Conservation (phyloP, 2,329 filamentous ascomycete species). For the Phyllosticta citriasiana region DNA sequence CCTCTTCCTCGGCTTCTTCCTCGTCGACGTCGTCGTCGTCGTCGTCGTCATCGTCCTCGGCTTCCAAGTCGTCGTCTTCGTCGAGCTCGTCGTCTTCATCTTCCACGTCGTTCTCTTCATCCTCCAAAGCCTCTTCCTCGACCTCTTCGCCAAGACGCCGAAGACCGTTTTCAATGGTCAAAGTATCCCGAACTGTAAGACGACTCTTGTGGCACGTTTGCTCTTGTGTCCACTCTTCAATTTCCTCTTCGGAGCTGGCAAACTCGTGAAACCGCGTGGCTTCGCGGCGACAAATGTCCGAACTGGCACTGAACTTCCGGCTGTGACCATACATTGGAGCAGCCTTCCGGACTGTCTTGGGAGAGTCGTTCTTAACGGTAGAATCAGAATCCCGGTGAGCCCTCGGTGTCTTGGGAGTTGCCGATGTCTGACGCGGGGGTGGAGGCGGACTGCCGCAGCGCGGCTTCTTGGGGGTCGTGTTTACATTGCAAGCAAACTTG, state of each 20-base stretch:
- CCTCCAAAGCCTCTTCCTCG: slow-evolving; percentile 73
- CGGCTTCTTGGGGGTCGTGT: slow-evolving; percentile 27
- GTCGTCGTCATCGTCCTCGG: slow-evolving; percentile 17
- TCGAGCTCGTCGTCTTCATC: slow-evolving; percentile 53
- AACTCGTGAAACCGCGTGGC: slow-evolving; percentile 77
- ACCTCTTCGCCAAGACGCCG: slow-evolving; percentile 78
- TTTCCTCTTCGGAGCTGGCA: slow-evolving; percentile 66
- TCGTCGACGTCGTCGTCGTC: slow-evolving; percentile 38
- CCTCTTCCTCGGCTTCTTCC: slow-evolving; percentile 40
- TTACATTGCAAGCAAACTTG: slow-evolving; percentile 62
- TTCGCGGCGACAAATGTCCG: slow-evolving; percentile 42
- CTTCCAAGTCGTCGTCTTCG: slow-evolving; percentile 26
- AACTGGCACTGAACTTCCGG: slow-evolving; percentile 26
- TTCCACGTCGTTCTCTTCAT: slow-evolving; percentile 58
- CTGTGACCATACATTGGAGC: slow-evolving; percentile 19
- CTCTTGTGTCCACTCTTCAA: slow-evolving; percentile 81
- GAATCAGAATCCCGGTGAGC: slow-evolving; percentile 40
- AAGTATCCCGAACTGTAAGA: slow-evolving; percentile 80
- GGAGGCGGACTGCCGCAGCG: slow-evolving; percentile 35
- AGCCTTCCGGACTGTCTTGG: slow-evolving; percentile 32
- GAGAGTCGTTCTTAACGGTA: slow-evolving; percentile 40
- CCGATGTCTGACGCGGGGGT: slow-evolving; percentile 16
- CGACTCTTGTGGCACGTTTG: slow-evolving; percentile 53
- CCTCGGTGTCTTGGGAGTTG: slow-evolving; percentile 22
- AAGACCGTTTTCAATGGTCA: slow-evolving; percentile 82